These are phyloP conservation scores for Verticillium alfalfae DNA, from an alignment of 2,329 filamentous ascomycete species.

Conservation along the genomic window DNA sequence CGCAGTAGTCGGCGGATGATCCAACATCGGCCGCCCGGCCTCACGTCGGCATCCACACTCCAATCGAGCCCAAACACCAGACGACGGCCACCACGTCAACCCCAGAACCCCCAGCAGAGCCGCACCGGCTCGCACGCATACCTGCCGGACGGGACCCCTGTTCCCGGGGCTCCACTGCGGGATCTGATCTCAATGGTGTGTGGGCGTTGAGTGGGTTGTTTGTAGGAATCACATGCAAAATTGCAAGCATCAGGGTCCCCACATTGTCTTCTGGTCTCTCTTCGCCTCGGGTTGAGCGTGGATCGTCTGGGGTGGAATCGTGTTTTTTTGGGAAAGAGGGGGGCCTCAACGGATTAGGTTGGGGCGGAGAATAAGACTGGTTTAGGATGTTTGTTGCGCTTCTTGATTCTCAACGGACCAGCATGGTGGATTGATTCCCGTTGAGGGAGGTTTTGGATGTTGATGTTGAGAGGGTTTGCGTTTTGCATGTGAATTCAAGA, in stretches of 20 bases:
- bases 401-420: neutral
- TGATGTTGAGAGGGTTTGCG: neutral
- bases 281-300: neutral
- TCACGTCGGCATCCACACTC: neutral
- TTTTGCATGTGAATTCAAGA: neutral
- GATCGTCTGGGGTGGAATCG: neutral
- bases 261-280: neutral
- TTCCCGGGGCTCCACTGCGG: neutral
- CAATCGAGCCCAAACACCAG: neutral
- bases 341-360: neutral
- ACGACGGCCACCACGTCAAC: neutral
- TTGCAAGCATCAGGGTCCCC: neutral
- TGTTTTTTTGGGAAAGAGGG: no score
- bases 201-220: neutral
- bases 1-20: neutral
- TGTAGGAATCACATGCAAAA: neutral
- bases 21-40: neutral
- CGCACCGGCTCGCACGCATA: neutral
- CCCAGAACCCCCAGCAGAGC: neutral
- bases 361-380: neutral
- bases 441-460: neutral
- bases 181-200: neutral
- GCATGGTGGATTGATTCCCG: neutral
- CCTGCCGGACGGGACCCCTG: neutral
- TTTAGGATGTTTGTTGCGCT: neutral